A percentile compares a stretch with the other conserved stretches of the same genome.
phyloP scores from a whole-genome alignment of 805 yeast genomes.

The Saccharomyces kudriavzevii region DNA sequence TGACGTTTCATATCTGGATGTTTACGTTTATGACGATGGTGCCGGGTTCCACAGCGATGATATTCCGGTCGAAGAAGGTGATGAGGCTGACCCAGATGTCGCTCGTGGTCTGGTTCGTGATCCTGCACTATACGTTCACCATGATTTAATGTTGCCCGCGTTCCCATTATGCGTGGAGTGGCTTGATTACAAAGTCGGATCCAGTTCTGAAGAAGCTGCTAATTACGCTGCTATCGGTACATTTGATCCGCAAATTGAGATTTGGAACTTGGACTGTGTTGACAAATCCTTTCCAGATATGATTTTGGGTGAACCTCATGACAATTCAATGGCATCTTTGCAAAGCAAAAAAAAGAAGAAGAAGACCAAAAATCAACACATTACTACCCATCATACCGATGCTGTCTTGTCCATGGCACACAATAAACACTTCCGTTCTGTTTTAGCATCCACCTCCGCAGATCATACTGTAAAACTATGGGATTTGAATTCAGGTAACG shows the following conservation, averaged over 20 bases:
- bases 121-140: constrained; percentile 81
- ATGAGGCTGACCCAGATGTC: constrained; percentile 61
- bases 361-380: constrained; percentile 41
- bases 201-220: constrained; percentile 47
- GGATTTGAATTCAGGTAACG: constrained; percentile 72
- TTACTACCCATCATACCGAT: constrained; percentile 79
- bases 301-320: constrained; percentile 72
- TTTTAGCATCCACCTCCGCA: constrained; percentile 90
- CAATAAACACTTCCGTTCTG: constrained; percentile 71
- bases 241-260: constrained; percentile 93
- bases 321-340: constrained; percentile 30
- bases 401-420: constrained; percentile 85
- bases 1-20: constrained; percentile 84
- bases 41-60: constrained; percentile 71
- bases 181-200: constrained; percentile 68
- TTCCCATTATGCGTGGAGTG: constrained; percentile 96
- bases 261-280: constrained; percentile 89
- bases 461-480: constrained; percentile 91
- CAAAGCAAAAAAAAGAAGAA: constrained; percentile 44
- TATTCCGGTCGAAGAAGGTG: constrained; percentile 56
- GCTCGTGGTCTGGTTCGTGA: constrained; percentile 67
- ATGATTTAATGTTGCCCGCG: constrained; percentile 92
- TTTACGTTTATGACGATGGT: constrained; percentile 89
- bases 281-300: constrained; percentile 94
- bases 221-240: constrained; percentile 96